phyloP scores from a whole-genome alignment of 352 stramenopile genomes.

The Bremia lactucae region DNA sequence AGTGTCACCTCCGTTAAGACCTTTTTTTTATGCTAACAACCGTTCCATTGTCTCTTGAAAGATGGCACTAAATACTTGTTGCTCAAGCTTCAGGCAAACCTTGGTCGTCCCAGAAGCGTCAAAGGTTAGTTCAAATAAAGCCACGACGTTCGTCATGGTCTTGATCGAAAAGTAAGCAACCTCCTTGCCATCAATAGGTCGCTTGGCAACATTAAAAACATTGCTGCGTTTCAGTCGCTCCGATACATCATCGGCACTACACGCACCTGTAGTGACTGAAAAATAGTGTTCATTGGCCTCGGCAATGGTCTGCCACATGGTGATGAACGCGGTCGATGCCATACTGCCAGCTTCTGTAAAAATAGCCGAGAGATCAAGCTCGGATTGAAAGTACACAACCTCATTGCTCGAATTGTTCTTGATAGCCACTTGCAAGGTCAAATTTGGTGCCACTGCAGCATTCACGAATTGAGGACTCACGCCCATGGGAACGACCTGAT shows the following conservation, averaged over 20 bases:
- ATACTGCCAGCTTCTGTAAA: slow-evolving; percentile 83
- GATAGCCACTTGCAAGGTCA: slow-evolving; percentile 91
- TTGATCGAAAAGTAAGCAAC: slow-evolving; percentile 94
- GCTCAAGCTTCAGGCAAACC: slow-evolving; percentile 92
- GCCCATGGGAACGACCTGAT: slow-evolving; percentile 65
- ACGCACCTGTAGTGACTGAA: slow-evolving; percentile 57
- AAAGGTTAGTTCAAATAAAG: slow-evolving; percentile 93
- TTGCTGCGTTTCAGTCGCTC: slow-evolving; percentile 84
- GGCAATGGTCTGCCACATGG: slow-evolving; percentile 92
- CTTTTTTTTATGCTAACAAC: slow-evolving; percentile 27
- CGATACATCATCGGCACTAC: slow-evolving; percentile 77
- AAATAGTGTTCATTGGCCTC: slow-evolving; percentile 93
- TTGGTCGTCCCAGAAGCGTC: slow-evolving; percentile 87
- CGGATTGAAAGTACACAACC: slow-evolving; percentile 94
- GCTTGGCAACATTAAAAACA: slow-evolving; percentile 92
- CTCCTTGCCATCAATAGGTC: slow-evolving; percentile 89
- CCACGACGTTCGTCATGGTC: slow-evolving; percentile 87
- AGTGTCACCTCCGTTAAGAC: background rate
- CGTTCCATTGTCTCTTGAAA: slow-evolving; percentile 86
- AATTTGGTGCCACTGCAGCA: slow-evolving; percentile 51
- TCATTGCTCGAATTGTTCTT: slow-evolving; percentile 92
- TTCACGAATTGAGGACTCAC: slow-evolving; percentile 76
- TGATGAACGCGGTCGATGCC: slow-evolving; percentile 90
- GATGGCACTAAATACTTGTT: slow-evolving; percentile 81
- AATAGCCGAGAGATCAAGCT: slow-evolving; percentile 85